These are phyloP conservation scores for Ophiostoma populinum DNA, from an alignment of 2,329 filamentous ascomycete genomes.

Conservation along the genomic window DNA sequence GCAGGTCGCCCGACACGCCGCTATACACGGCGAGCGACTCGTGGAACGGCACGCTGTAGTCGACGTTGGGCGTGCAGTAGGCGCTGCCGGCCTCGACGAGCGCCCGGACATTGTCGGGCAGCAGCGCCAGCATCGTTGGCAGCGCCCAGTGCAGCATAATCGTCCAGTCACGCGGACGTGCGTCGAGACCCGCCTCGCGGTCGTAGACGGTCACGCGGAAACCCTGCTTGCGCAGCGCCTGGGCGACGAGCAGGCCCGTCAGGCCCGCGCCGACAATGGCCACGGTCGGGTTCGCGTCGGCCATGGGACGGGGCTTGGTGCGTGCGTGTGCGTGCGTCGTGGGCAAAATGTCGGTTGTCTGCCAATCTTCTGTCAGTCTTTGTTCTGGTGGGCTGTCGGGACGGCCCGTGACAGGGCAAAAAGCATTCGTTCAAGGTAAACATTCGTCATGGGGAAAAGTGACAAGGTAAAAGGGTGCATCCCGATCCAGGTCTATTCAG, in stretches of 20 bases:
- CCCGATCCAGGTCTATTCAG: too few species aligned
- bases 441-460: too few species aligned
- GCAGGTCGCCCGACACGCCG: constrained; percentile 19
- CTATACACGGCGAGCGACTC: constrained; percentile 19
- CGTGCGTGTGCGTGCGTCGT: neutral
- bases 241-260: constrained; percentile 20
- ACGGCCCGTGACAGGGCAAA: too few species aligned
- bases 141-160: constrained; percentile 24
- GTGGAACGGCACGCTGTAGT: too few species aligned
- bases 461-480: too few species aligned
- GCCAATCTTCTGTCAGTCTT: too few species aligned
- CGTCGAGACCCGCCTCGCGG: constrained; percentile 15
- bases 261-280: constrained; percentile 22
- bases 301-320: neutral
- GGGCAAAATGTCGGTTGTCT: too few species aligned
- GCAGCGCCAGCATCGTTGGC: constrained; percentile 17
- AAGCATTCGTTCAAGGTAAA: too few species aligned
- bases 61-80: constrained; percentile 19
- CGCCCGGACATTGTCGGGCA: constrained; percentile 17
- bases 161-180: constrained; percentile 21
- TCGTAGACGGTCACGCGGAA: constrained; percentile 19
- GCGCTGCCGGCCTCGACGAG: constrained; percentile 15
- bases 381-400: too few species aligned
- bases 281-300: constrained; percentile 15
- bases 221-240: constrained; percentile 21